phyloP scores from a whole-genome alignment of 2,329 filamentous ascomycete genomes.

The Zymoseptoria tritici region DNA sequence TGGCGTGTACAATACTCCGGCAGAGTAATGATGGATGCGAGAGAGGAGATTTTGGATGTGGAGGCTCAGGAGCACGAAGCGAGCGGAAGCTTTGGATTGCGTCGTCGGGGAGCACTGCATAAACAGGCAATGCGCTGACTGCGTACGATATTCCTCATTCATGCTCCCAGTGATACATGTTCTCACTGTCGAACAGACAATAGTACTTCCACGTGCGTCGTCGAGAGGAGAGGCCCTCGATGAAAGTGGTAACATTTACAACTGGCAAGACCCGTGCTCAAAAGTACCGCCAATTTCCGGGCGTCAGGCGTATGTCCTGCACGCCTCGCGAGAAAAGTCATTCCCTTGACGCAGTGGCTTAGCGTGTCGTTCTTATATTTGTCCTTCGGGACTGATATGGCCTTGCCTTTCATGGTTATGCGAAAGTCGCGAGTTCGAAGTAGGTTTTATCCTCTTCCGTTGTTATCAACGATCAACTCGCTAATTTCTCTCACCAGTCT shows the following conservation, averaged over 20 bases:
- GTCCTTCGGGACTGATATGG: constrained; percentile 16
- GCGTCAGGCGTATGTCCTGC: neutral
- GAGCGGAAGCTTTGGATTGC: neutral
- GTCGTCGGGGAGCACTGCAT: neutral
- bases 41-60: neutral
- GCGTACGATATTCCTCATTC: neutral
- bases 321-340: constrained; percentile 1
- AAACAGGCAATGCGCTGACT: neutral
- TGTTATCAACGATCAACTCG: neutral
- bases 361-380: constrained; percentile 27
- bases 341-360: constrained; percentile 25
- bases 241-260: neutral
- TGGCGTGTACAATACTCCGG: neutral
- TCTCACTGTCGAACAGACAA: neutral
- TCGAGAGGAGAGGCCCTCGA: no score
- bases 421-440: constrained; percentile 27
- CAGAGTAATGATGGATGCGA: neutral
- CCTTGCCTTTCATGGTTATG: constrained; percentile 11
- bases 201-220: neutral
- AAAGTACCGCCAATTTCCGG: constrained; percentile 3
- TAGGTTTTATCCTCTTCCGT: constrained; percentile 2
- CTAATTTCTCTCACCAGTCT: constrained; percentile 5
- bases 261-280: neutral
- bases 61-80: neutral
- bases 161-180: neutral